Conservation (phyloP, 2,329 filamentous ascomycete species). For the Verticillium nonalfalfae region DNA sequence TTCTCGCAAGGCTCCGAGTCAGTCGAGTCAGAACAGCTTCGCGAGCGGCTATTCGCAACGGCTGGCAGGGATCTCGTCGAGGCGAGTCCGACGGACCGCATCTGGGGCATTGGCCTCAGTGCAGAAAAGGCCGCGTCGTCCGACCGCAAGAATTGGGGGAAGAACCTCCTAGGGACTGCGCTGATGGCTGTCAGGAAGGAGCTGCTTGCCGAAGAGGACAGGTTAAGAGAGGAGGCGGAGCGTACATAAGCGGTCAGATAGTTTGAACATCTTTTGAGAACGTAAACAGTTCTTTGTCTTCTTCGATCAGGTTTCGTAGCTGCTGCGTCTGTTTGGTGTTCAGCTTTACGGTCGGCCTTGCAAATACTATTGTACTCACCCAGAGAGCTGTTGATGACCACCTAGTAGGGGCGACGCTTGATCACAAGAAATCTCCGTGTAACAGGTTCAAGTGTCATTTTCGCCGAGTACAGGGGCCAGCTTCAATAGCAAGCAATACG, state of each 20-base stretch:
- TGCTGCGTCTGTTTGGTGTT: no score
- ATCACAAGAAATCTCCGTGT: no score
- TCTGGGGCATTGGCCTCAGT: slow-evolving; percentile 61
- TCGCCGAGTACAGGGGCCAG: no score
- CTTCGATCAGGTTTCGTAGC: no score
- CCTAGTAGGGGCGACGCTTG: no score
- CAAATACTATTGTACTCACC: no score
- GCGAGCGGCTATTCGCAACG: slow-evolving; percentile 46
- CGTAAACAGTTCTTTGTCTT: no score
- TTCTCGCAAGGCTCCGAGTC: slow-evolving; percentile 40
- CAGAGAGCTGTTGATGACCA: no score
- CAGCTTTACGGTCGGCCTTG: no score
- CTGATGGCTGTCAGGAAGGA: slow-evolving; percentile 51
- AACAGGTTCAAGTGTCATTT: no score
- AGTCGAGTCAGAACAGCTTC: slow-evolving; percentile 31
- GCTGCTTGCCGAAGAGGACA: slow-evolving; percentile 21
- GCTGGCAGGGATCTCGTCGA: slow-evolving; percentile 56
- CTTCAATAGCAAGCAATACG: no score
- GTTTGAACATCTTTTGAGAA: background rate
- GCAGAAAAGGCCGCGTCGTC: slow-evolving; percentile 36
- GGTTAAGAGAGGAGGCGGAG: slow-evolving; percentile 33
- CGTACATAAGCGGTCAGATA: background rate
- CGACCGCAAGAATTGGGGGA: slow-evolving; percentile 48
- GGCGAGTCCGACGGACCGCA: slow-evolving; percentile 50
- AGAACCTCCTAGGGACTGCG: slow-evolving; percentile 58